Evolutionary conservation across 2,329 filamentous ascomycete genomes (phyloP).

Genomic region (Graphilbum fragrans): DNA sequence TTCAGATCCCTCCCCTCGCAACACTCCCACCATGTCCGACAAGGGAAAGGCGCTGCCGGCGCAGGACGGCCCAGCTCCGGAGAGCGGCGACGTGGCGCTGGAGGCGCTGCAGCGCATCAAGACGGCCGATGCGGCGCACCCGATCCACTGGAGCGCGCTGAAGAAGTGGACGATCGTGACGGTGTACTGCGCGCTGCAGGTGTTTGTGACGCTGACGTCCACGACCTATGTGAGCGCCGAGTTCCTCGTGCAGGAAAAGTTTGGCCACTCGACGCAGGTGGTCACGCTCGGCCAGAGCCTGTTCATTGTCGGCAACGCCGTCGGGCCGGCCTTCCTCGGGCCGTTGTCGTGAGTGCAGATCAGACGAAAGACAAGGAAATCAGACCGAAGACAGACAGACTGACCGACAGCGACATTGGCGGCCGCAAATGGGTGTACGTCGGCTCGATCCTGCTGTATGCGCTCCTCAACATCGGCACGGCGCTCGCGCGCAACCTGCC

Average conservation of each 20-base stretch:
- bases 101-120: slow-evolving; percentile 1
- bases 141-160: slow-evolving; percentile 2
- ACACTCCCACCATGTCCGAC: neutral
- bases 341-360: slow-evolving; percentile 4
- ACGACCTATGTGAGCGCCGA: slow-evolving; percentile 6
- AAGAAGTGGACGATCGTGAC: slow-evolving; percentile 4
- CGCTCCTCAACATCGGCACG: slow-evolving; percentile 6
- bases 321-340: slow-evolving; percentile 4
- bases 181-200: slow-evolving; percentile 5
- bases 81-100: neutral
- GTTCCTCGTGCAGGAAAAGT: slow-evolving; percentile 5
- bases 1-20: no score
- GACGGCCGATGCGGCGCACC: slow-evolving; percentile 1
- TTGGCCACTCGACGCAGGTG: slow-evolving; percentile 3
- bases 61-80: neutral
- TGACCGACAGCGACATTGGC: slow-evolving; percentile 1
- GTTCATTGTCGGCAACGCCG: slow-evolving; percentile 5
- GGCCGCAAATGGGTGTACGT: slow-evolving; percentile 7
- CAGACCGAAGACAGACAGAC: neutral
- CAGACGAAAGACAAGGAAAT: no score
- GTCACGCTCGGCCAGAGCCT: slow-evolving; percentile 4
- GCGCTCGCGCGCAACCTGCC: slow-evolving; percentile 5
- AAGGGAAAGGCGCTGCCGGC: neutral
- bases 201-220: slow-evolving; percentile 5
- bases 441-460: slow-evolving; percentile 3